phyloP scores from a whole-genome alignment of 2,329 filamentous ascomycete genomes.

The Onygenales sp. region DNA sequence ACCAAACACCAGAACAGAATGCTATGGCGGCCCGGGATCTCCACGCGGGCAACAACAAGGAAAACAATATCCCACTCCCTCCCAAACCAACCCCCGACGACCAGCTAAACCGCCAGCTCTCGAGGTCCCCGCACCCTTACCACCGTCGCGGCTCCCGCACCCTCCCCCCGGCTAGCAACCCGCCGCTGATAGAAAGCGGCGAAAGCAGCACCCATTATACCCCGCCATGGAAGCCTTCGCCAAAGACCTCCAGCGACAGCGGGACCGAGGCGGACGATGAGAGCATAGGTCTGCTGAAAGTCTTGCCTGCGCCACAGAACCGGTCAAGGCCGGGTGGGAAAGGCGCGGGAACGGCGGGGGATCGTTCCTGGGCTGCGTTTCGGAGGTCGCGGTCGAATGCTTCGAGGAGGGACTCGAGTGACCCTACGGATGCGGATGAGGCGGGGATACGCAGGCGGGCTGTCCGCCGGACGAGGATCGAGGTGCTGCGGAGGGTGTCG shows the following conservation, averaged over 20 bases:
- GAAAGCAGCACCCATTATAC: conserved; percentile 20
- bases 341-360: conserved; percentile 20
- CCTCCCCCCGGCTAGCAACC: conserved; percentile 26
- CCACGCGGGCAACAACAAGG: conserved; percentile 20
- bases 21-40: conserved; percentile 24
- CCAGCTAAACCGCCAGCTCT: conserved; percentile 5
- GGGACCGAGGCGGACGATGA: conserved; percentile 95
- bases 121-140: conserved; percentile 19
- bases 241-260: conserved; percentile 66
- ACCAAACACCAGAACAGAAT: conserved; percentile 14
- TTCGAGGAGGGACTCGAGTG: conserved; percentile 24
- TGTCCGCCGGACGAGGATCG: conserved; percentile 27
- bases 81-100: neutral
- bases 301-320: conserved; percentile 66
- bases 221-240: conserved; percentile 36
- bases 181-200: conserved; percentile 20
- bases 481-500: conserved; percentile 39
- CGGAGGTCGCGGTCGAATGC: conserved; percentile 15
- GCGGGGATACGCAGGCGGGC: conserved; percentile 14
- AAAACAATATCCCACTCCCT: neutral
- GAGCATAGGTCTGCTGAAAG: conserved; percentile 63
- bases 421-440: conserved; percentile 18
- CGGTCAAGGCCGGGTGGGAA: conserved; percentile 58
- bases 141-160: conserved; percentile 13
- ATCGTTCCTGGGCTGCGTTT: conserved; percentile 21